These are phyloP conservation scores for Aspergillus quadrilineatus DNA, from an alignment of 2,329 filamentous ascomycete species.

Conservation along the genomic window DNA sequence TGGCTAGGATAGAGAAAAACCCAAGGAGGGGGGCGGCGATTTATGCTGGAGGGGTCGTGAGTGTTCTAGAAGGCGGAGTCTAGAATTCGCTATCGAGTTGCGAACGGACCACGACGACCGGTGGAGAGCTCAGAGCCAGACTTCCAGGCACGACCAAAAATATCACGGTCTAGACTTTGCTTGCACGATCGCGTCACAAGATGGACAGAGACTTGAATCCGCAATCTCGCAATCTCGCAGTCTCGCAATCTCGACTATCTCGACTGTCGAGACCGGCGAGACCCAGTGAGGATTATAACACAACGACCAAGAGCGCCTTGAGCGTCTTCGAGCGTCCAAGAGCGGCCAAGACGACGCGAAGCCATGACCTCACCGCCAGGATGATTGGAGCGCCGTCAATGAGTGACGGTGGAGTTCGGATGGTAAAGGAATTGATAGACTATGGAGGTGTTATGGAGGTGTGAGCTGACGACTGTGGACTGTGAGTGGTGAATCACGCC, in stretches of 20 bases:
- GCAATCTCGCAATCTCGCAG: not conserved
- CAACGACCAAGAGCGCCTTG: not conserved
- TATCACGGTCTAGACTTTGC: not conserved
- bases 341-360: not conserved
- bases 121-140: not conserved
- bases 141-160: not conserved
- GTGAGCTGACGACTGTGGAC: not conserved
- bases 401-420: not conserved
- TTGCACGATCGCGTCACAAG: not conserved
- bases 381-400: not conserved
- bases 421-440: not conserved
- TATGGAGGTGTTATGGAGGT: not conserved
- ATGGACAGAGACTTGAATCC: not conserved
- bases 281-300: not conserved
- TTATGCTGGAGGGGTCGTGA: not conserved
- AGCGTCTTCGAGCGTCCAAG: not conserved
- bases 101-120: not conserved
- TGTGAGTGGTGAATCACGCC: not conserved
- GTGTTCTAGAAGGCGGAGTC: not conserved
- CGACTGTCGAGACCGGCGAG: not conserved
- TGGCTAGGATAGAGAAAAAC: not conserved
- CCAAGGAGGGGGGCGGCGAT: not conserved
- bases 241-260: no score
- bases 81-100: not conserved
- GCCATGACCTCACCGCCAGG: not conserved